Percentiles rank a stretch among this genome's conserved stretches.
phyloP scores from a whole-genome alignment of 2,329 filamentous ascomycete genomes.

The Fusarium piperis region DNA sequence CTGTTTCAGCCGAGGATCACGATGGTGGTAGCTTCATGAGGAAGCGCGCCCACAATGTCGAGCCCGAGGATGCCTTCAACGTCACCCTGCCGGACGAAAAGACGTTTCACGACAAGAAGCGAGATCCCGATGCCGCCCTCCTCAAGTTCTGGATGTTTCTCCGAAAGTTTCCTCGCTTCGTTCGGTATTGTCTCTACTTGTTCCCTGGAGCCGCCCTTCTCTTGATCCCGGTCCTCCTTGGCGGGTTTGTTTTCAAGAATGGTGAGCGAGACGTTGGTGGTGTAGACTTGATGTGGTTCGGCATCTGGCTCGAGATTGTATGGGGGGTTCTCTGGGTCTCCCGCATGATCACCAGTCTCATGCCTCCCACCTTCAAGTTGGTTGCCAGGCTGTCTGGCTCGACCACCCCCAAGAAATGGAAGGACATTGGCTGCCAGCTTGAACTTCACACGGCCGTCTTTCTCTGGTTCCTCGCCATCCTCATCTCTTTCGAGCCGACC shows the following conservation, averaged over 20 bases:
- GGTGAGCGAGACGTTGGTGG: conserved; percentile 62
- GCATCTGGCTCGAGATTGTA: conserved; percentile 92
- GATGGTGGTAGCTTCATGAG: conserved; percentile 41
- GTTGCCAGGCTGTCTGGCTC: conserved; percentile 79
- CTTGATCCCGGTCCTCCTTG: conserved; percentile 58
- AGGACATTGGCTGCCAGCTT: conserved; percentile 84
- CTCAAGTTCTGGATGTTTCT: conserved; percentile 56
- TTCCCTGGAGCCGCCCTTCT: conserved; percentile 57
- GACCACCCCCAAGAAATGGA: conserved; percentile 92
- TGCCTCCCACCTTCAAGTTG: conserved; percentile 58
- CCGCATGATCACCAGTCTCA: conserved; percentile 61
- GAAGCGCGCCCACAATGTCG: conserved; percentile 47
- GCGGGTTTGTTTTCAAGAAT: conserved; percentile 51
- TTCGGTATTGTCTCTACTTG: conserved; percentile 61
- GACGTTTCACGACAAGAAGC: conserved; percentile 40
- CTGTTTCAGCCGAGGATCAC: conserved; percentile 56
- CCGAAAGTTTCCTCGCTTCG: conserved; percentile 59
- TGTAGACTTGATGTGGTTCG: conserved; percentile 87
- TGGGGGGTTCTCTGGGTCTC: conserved; percentile 92
- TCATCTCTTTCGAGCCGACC: conserved; percentile 86
- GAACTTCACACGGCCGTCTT: conserved; percentile 89
- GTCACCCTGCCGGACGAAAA: conserved; percentile 40
- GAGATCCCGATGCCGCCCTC: conserved; percentile 47
- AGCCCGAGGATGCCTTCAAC: conserved; percentile 60
- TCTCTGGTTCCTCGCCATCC: conserved; percentile 89